Conservation (phyloP, 192 early-diverging fungal genomes). For the Coemansia sp. region DNA sequence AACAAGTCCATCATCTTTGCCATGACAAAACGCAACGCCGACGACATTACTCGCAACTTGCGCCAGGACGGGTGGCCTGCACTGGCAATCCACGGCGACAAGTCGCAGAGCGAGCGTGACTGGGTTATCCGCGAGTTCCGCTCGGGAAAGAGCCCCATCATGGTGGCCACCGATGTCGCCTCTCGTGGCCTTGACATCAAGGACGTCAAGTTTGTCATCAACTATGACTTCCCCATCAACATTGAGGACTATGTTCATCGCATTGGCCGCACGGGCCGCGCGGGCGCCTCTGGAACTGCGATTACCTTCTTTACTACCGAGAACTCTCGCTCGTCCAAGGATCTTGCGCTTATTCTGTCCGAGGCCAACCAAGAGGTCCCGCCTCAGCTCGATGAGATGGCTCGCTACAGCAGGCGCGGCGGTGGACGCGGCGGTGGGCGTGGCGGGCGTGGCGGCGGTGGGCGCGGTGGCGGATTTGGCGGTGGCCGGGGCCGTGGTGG, state of each 20-base stretch:
- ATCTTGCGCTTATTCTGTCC: slow-evolving; percentile 83
- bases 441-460: slow-evolving; percentile 16
- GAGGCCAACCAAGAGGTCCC: slow-evolving; percentile 93
- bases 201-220: slow-evolving; percentile 97
- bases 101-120: slow-evolving; percentile 94
- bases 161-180: slow-evolving; percentile 99
- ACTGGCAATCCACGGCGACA: slow-evolving; percentile 96
- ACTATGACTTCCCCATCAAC: slow-evolving; percentile 93
- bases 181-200: slow-evolving; percentile 94
- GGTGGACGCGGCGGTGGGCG: slow-evolving; percentile 40
- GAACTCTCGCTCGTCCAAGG: slow-evolving; percentile 82
- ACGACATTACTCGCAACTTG: slow-evolving; percentile 84
- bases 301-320: slow-evolving; percentile 94
- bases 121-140: slow-evolving; percentile 96
- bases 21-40: slow-evolving; percentile 93
- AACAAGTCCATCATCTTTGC: slow-evolving; percentile 95
- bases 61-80: slow-evolving; percentile 91
- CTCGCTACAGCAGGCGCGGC: slow-evolving; percentile 60
- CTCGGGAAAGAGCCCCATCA: slow-evolving; percentile 80
- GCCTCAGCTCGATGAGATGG: slow-evolving; percentile 74
- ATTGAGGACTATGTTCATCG: slow-evolving; percentile 91
- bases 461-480: slow-evolving; percentile 22
- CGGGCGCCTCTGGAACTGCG: slow-evolving; percentile 85
- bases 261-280: slow-evolving; percentile 97
- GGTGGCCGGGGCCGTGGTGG: slow-evolving; percentile 27